Evolutionary conservation across 805 yeast species (phyloP), one percentile per base, ranked within the genome.

Genomic region (Candida hispaniensis): DNA sequence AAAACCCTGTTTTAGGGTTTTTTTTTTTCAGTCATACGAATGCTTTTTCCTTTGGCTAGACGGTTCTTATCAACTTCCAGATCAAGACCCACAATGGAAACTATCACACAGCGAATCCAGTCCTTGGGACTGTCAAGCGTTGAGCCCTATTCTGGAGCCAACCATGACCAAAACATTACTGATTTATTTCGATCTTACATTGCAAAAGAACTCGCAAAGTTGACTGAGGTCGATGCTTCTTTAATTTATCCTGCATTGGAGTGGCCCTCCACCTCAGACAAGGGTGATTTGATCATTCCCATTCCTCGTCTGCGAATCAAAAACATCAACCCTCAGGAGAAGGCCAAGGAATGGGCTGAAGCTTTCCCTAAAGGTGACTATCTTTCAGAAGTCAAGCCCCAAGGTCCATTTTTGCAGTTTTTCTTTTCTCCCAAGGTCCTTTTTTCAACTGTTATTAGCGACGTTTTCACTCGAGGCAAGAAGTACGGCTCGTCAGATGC

Each of bases 261-360:
- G 59, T 72, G 88, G 67, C 83, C 95, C 14, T 66, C 70, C 45
- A 76, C 85, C 24, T 61, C 79, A 47, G 95, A 85, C 41, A 78
- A 88, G 51, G 98, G 97, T 53, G 98, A 91, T 58, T 67, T 91
- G 50, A 69, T 88, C 43, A 73, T 88, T 38, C 96, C 98, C 26
- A 67, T 91, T 26, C 98, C 97, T 48, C 75, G 96, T 56, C 64
- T 79, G 50, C 71, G 94, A 50, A 69, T 88, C 56, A 79, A 83
- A 47, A 74, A 80, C 45, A 88, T 88, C 44, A 78, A 83, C 51
- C 82, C 88, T 42, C 79, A 76, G 54, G 74, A 67, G 38, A 56
- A 77, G 40, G 86, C 91, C 18, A 52, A 55, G 25, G 80, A 85
- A 51, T 77, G 94, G 79, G 79, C 93, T 18, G 69, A 59, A 39